phyloP scores from a whole-genome alignment of 257 asterid genomes.

The Solanum ahanhuiri region DNA sequence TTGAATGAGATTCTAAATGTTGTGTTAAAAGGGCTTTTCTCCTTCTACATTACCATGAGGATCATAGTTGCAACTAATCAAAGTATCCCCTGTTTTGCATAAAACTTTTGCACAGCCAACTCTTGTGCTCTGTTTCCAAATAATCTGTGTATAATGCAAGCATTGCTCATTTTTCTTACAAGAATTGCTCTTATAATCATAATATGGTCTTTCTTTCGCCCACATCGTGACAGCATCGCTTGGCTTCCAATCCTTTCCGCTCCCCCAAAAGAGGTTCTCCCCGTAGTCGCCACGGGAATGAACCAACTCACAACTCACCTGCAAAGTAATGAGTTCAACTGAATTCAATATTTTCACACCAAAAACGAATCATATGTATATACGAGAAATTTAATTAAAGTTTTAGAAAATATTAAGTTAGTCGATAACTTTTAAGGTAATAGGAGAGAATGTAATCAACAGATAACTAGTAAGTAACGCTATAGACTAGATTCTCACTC shows the following conservation, averaged over 20 bases:
- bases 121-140: conserved; percentile 4
- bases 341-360: background rate
- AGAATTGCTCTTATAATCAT: conserved; percentile 2
- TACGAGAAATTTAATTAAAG: background rate
- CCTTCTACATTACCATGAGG: conserved; percentile 13
- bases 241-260: conserved; percentile 8
- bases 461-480: background rate
- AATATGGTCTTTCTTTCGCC: conserved; percentile 1
- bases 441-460: background rate
- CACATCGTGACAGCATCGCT: background rate
- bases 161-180: conserved; percentile 7
- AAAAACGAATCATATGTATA: background rate
- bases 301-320: conserved; percentile 1
- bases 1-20: background rate
- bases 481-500: background rate
- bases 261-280: conserved; percentile 14
- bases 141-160: conserved; percentile 10
- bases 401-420: background rate
- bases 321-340: background rate
- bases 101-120: conserved; percentile 12
- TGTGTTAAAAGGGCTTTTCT: conserved; percentile 6
- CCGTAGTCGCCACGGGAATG: conserved; percentile 8
- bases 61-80: conserved; percentile 9
- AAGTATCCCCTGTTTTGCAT: conserved; percentile 6
- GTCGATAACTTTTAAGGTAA: background rate